Percentiles rank a stretch among this genome's conserved stretches.
Evolutionary conservation across 768 basidiomycete genomes (phyloP).

Genomic region (Trametes cingulata): DNA sequence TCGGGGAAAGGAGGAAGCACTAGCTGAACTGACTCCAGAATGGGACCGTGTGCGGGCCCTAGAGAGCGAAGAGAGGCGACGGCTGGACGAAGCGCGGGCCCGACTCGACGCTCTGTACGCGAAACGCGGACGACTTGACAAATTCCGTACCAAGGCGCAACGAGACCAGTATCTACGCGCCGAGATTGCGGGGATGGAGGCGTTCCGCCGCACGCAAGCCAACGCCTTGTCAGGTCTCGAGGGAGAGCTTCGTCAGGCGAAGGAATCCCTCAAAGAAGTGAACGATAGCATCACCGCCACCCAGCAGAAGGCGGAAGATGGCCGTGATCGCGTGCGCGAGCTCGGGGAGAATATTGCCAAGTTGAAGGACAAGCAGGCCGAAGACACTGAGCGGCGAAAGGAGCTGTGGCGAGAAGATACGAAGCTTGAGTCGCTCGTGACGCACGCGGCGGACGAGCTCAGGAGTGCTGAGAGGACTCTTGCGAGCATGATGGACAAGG

Average conservation of each 20-base stretch:
- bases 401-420: constrained; percentile 95
- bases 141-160: constrained; percentile 81
- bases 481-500: constrained; percentile 96
- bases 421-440: constrained; percentile 76
- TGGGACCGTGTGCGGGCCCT: constrained; percentile 61
- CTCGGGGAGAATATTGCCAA: constrained; percentile 58
- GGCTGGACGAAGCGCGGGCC: constrained; percentile 74
- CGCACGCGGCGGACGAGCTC: constrained; percentile 78
- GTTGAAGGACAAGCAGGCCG: constrained; percentile 68
- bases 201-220: constrained; percentile 57
- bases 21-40: constrained; percentile 66
- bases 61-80: constrained; percentile 58
- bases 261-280: constrained; percentile 53
- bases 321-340: constrained; percentile 54
- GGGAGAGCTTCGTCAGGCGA: constrained; percentile 49
- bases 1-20: constrained; percentile 55
- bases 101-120: constrained; percentile 75
- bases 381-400: constrained; percentile 79
- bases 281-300: constrained; percentile 59
- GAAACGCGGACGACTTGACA: constrained; percentile 86
- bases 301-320: constrained; percentile 64
- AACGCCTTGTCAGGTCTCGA: constrained; percentile 55
- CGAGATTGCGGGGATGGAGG: constrained; percentile 73
- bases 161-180: constrained; percentile 80
- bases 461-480: constrained; percentile 76